These are phyloP conservation scores for Neurospora sp. DNA, from an alignment of 495 filamentous ascomycete species.

Conservation along the genomic window DNA sequence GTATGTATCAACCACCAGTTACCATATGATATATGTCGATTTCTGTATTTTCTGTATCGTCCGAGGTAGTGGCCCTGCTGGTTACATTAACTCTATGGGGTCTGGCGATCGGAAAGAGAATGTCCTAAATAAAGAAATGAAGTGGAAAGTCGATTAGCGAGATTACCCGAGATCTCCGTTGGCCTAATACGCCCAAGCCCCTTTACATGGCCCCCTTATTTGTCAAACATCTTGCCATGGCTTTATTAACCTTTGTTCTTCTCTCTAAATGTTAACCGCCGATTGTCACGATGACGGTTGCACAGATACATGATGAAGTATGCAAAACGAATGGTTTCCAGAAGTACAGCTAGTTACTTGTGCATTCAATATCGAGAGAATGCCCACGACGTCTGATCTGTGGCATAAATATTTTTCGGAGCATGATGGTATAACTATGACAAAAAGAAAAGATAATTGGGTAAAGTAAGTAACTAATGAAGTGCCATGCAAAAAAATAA, in stretches of 20 bases:
- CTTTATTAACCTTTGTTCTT: no score
- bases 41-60: not conserved
- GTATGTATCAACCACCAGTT: not conserved
- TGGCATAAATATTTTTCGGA: no score
- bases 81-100: not conserved
- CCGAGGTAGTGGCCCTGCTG: not conserved
- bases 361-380: no score
- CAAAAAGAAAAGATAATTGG: not conserved
- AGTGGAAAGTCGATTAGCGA: not conserved
- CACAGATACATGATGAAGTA: not conserved
- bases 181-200: not conserved
- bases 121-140: not conserved
- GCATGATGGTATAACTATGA: not conserved
- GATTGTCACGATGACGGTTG: not conserved
- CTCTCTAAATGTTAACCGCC: not conserved
- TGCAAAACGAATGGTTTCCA: not conserved
- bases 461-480: not conserved
- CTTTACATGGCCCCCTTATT: not conserved
- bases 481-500: not conserved
- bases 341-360: no score
- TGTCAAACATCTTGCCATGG: not conserved
- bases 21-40: not conserved
- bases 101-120: not conserved
- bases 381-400: not conserved
- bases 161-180: not conserved